Base-by-base conservation (phyloP, 441 rosid species). In the Metrosideros polymorpha region DNA sequence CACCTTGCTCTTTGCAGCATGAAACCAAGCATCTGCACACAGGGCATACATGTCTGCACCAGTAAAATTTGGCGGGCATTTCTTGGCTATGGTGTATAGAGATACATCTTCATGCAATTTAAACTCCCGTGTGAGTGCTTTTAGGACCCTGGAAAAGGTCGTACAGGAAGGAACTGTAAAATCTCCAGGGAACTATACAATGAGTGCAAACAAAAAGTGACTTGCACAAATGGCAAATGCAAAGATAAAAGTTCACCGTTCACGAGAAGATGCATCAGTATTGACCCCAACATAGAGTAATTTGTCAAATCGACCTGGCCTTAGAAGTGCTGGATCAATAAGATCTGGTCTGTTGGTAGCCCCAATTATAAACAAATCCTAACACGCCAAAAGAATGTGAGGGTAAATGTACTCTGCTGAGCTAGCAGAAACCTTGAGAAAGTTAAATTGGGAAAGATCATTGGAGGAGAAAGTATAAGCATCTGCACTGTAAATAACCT, bases 1-100 rank as follows among this genome's bases (percentile, higher is more conserved):
- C 84, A 94, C 99, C 98, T 94, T 95, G 82, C 95, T 92, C 90
- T 96, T 96, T 91, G 99, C 99, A 86, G 99, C 99, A 79, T 94
- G 94, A 92, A 97, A 96, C 99, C 99, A 97, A 88, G 99, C 99
- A 93, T 97, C 99, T 9, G 99, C 97, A 89, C 99, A 96, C 83
- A 97, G 92, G 85, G 99, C 99, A 83, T 97, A 96, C 99, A 95
- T 94, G 91, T 97, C 99, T 82, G 99, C 99, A 42, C 99, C 99
- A 51, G 99, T 97, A 91, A 97, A 96, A 90, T 92, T 97, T 59
- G 93, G 90, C 43, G 99, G 97, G 91, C 99, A 97, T 90, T 92
- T 95, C 91, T 94, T 92, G 66, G 99, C 99, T 85, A 95, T 92
- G 35, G 94, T 89, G 87, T 89, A 93, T 84, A 97, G 99, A 76